phyloP scores from a whole-genome alignment of 75 land plant species.

The Cupressus sempervirens region DNA sequence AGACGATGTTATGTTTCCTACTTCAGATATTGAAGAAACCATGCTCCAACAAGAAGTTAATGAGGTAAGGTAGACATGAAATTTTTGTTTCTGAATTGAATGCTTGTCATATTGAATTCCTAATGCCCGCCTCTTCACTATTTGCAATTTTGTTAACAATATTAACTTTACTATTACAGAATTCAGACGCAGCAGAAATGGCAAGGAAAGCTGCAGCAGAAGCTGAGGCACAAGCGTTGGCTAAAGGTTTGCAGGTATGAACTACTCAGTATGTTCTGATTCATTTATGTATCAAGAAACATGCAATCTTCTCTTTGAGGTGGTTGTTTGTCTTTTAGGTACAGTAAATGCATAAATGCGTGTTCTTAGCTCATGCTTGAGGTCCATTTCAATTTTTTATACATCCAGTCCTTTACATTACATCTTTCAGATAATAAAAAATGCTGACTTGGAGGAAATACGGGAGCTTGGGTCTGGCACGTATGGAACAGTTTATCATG shows the following conservation, averaged over 20 bases:
- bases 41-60: constrained; percentile 5
- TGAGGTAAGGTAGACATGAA: constrained; percentile 1
- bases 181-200: constrained; percentile 17
- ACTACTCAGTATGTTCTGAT: background rate
- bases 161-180: constrained; percentile 22
- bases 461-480: constrained; percentile 81
- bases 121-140: background rate
- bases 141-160: background rate
- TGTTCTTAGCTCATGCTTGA: background rate
- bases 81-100: background rate
- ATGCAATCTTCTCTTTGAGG: constrained; percentile 1
- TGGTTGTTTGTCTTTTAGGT: constrained; percentile 1
- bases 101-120: background rate
- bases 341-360: background rate
- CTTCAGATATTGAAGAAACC: constrained; percentile 3
- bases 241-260: constrained; percentile 71
- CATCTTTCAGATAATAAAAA: constrained; percentile 57
- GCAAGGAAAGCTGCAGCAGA: constrained; percentile 53
- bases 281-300: background rate
- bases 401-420: background rate
- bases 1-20: background rate
- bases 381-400: background rate
- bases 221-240: constrained; percentile 76
- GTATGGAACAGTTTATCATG: constrained; percentile 81
- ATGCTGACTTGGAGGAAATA: constrained; percentile 75